Conservation (phyloP, 1,139 yeast genomes). For the Protomyces lactucae-debilis region DNA sequence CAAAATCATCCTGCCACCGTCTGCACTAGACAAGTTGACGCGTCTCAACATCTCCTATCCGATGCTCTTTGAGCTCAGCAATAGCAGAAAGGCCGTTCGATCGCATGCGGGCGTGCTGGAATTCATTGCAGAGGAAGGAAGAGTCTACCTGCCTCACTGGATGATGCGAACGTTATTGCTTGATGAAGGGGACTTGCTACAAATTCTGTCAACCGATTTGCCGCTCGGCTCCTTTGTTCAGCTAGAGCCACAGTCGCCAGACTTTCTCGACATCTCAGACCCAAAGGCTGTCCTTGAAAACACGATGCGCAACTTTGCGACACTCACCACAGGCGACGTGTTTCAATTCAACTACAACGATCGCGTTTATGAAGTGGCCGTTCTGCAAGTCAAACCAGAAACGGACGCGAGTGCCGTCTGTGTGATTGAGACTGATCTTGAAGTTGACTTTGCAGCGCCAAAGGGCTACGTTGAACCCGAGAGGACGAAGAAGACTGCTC, state of each 20-base stretch:
- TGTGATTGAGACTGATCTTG: conserved; percentile 94
- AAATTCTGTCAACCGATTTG: conserved; percentile 65
- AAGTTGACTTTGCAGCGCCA: conserved; percentile 97
- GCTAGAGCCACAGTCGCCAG: conserved; percentile 91
- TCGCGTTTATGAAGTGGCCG: conserved; percentile 70
- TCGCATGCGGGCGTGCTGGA: conserved; percentile 95
- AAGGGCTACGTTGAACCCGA: conserved; percentile 92
- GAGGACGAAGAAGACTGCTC: conserved; percentile 26
- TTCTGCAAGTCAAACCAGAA: conserved; percentile 84
- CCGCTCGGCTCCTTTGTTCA: conserved; percentile 85
- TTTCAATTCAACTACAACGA: conserved; percentile 84
- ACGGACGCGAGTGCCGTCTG: conserved; percentile 56
- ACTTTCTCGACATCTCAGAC: conserved; percentile 86
- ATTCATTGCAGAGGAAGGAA: conserved; percentile 95
- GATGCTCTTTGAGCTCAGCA: conserved; percentile 78
- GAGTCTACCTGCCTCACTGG: conserved; percentile 95
- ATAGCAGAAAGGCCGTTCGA: conserved; percentile 42
- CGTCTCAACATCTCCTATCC: conserved; percentile 81
- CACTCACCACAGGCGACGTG: conserved; percentile 77
- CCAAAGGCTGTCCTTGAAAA: conserved; percentile 95
- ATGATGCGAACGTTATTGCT: conserved; percentile 76
- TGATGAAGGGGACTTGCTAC: conserved; percentile 73
- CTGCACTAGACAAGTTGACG: conserved; percentile 76
- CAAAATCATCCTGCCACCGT: conserved; percentile 78
- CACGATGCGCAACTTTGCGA: conserved; percentile 81